Percentiles rank a stretch among this genome's conserved stretches.
Conservation (phyloP, 306 rosid species). For the Trifolium subterraneum region DNA sequence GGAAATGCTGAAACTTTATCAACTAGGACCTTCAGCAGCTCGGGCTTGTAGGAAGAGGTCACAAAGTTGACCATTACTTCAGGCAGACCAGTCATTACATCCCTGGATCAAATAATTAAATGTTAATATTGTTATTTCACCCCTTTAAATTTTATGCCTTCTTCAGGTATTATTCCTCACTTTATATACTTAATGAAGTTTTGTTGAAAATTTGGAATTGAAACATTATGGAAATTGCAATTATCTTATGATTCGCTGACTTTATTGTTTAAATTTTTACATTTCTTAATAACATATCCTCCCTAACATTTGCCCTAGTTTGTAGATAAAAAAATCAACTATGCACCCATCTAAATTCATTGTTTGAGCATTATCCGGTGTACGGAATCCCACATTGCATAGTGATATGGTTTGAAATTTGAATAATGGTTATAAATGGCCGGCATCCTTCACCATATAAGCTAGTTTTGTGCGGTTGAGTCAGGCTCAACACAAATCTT, state of each 20-base stretch:
- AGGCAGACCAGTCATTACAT: constrained; percentile 68
- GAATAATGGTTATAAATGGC: background rate
- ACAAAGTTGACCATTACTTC: constrained; percentile 97
- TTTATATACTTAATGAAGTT: background rate
- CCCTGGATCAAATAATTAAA: constrained; percentile 54
- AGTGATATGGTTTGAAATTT: background rate
- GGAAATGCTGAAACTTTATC: constrained; percentile 71
- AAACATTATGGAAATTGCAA: constrained; percentile 3
- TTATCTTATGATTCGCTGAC: constrained; percentile 3
- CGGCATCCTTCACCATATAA: background rate
- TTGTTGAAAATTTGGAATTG: constrained; percentile 1
- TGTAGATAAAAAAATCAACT: background rate
- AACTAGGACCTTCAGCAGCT: constrained; percentile 71
- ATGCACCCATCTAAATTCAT: background rate
- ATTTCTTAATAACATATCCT: background rate
- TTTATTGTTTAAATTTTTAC: background rate
- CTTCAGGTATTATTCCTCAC: background rate
- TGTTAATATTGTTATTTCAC: constrained; percentile 11
- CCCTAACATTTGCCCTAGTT: background rate
- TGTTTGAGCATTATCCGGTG: background rate
- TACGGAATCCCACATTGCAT: background rate
- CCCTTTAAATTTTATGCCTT: constrained; percentile 5
- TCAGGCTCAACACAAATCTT: background rate
- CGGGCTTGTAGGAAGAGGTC: constrained; percentile 85
- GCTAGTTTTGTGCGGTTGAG: background rate